Evolutionary conservation across 2,329 filamentous ascomycete genomes (phyloP).

Genomic region (Aureobasidium namibiae): DNA sequence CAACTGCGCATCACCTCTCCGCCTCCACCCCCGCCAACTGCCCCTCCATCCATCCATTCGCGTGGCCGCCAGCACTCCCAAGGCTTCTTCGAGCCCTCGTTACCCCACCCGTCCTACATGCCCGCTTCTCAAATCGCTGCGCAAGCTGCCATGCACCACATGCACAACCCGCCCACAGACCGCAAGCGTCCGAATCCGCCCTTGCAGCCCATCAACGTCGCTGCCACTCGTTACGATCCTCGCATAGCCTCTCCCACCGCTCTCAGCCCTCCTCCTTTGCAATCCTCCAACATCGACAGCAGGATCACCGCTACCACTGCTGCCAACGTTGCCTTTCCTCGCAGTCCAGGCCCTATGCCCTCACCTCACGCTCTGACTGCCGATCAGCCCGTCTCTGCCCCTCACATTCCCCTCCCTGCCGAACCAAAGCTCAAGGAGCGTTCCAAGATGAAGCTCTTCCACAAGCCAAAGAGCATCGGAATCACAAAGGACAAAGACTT

Average conservation of each 20-base stretch:
- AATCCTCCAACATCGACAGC: neutral
- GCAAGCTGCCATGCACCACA: constrained; percentile 61
- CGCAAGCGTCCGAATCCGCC: constrained; percentile 69
- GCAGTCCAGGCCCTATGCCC: constrained; percentile 41
- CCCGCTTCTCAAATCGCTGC: constrained; percentile 71
- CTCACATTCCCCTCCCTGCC: constrained; percentile 22
- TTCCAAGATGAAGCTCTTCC: constrained; percentile 75
- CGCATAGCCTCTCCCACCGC: constrained; percentile 9
- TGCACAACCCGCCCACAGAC: constrained; percentile 21
- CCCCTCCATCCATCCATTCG: constrained; percentile 36
- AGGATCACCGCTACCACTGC: constrained; percentile 57
- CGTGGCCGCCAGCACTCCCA: constrained; percentile 62
- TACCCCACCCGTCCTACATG: constrained; percentile 46
- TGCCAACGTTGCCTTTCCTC: constrained; percentile 65
- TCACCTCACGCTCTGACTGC: constrained; percentile 27
- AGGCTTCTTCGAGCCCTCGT: constrained; percentile 66
- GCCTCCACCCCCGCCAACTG: neutral
- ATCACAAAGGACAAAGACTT: constrained; percentile 60
- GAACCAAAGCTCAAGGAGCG: constrained; percentile 60
- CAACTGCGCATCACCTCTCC: constrained; percentile 17
- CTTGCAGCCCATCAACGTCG: constrained; percentile 43
- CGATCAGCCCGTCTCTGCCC: constrained; percentile 23
- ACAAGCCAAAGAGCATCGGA: constrained; percentile 65
- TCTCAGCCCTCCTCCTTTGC: neutral
- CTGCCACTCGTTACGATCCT: constrained; percentile 14